Base-by-base conservation (phyloP, 2,329 filamentous ascomycete genomes). In the Trichoderma pleuroti region DNA sequence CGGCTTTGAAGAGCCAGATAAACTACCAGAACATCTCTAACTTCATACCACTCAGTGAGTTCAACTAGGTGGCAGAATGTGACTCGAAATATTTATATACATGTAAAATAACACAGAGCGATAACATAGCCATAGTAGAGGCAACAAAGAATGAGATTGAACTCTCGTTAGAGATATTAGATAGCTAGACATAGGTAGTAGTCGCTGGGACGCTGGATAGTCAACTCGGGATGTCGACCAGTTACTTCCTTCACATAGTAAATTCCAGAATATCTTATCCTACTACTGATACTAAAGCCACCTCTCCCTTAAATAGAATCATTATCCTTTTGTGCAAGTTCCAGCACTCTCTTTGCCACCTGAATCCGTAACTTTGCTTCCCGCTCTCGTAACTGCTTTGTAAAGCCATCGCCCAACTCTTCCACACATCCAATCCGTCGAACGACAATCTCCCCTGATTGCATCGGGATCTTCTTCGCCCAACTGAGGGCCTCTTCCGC, bases 381-480 rank as follows among this genome's bases (percentile, higher is more conserved):
- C 12, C 63, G 42, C 30, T 62, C 42, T 34, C 57, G 74, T 7
- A 76, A 42, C 28, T 76, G 71, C 30, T 72, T 70, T 0, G 75
- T 73, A 14, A 74, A 71, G 2, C 28, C 69, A 4, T 72, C 73
- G 0, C 73, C 73, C 26, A 76, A 64, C 9, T 77, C 76, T 5
- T 75, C 74, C 24, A 72, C 57, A 56, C 76, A 73, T 0, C 74
- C 73, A 39, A 77, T 74, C 26, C 72, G 74, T 16, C 77, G 73
- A 28, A 78, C 72, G 10, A 77, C 66, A 9, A 79, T 63, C 60
- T 76, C 75, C 1, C 75, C 76, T 3, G 70, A 57, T 32, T 75
- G 73, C 60, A 80, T 77, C 0, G 75, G 76, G n/a, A 76, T 71
- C 63, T 77, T 77, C 71, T 75, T 75, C 0, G 78, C 78, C 78